Conservation (phyloP, 805 yeast species). For the Candida peoriensis region DNA sequence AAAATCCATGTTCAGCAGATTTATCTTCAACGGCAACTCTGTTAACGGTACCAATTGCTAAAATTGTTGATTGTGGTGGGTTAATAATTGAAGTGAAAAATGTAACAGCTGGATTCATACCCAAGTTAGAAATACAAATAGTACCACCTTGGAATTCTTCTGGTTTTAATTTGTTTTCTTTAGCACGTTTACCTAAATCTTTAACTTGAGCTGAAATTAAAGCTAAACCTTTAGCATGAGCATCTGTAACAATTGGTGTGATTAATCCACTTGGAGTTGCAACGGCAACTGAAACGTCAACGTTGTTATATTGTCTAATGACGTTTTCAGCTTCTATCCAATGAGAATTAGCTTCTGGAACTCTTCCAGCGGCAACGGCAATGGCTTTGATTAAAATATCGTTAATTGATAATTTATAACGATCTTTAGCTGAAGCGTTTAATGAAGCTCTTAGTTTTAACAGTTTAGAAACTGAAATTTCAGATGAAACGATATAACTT, state of each 20-base stretch:
- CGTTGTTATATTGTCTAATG: conserved; percentile 86
- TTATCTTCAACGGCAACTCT: conserved; percentile 92
- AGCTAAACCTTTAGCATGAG: conserved; percentile 81
- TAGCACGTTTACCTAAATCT: conserved; percentile 94
- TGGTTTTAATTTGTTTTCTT: conserved; percentile 86
- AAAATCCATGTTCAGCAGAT: conserved; percentile 84
- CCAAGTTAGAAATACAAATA: conserved; percentile 96
- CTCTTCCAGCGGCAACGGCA: conserved; percentile 83
- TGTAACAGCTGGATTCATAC: conserved; percentile 94
- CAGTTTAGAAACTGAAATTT: conserved; percentile 81
- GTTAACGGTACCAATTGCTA: conserved; percentile 91
- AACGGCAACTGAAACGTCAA: conserved; percentile 97
- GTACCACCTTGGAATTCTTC: conserved; percentile 99
- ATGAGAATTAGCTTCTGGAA: conserved; percentile 90
- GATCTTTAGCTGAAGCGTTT: conserved; percentile 78
- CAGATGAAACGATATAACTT: conserved; percentile 86
- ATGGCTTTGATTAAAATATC: conserved; percentile 93
- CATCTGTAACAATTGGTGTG: conserved; percentile 91
- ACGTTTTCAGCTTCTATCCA: conserved; percentile 88
- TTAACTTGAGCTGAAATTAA: conserved; percentile 79
- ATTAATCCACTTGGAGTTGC: conserved; percentile 96
- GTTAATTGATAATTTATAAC: conserved; percentile 87
- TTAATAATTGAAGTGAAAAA: conserved; percentile 94
- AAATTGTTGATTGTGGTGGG: conserved; percentile 94
- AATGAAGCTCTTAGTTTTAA: conserved; percentile 88